Conservation (phyloP, 2,329 filamentous ascomycete species). For the Aspergillus hiratsukae region DNA sequence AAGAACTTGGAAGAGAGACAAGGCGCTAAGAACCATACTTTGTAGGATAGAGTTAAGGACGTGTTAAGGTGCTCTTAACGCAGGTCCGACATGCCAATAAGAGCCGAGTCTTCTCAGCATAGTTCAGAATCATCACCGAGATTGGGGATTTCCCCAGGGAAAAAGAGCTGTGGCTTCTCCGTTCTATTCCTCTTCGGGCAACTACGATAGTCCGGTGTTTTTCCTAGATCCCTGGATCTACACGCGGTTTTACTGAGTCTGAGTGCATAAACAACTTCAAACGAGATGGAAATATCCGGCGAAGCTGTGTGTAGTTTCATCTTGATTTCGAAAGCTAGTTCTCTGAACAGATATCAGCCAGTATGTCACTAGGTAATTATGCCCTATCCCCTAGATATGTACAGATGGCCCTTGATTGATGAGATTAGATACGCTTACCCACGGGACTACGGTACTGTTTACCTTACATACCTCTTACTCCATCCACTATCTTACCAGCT, state of each 20-base stretch:
- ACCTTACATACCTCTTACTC: background rate
- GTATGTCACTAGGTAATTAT: no score
- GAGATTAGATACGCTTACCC: no score
- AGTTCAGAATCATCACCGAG: background rate
- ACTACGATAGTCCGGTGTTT: background rate
- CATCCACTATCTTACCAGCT: background rate
- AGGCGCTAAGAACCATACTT: background rate
- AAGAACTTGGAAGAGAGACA: background rate
- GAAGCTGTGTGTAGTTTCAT: background rate
- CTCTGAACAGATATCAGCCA: background rate
- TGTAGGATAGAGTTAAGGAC: background rate
- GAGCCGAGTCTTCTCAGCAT: background rate
- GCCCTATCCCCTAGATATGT: background rate
- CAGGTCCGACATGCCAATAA: background rate
- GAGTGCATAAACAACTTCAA: background rate
- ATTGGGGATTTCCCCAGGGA: background rate
- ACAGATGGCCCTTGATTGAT: no score
- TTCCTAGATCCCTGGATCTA: background rate
- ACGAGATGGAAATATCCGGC: background rate
- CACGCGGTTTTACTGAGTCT: background rate
- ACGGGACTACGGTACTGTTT: background rate
- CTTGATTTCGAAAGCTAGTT: background rate
- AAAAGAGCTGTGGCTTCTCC: background rate
- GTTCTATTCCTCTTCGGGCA: background rate
- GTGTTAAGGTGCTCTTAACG: background rate